These are phyloP conservation scores for Diplodia intermedia DNA, from an alignment of 2,329 filamentous ascomycete species.

Conservation along the genomic window DNA sequence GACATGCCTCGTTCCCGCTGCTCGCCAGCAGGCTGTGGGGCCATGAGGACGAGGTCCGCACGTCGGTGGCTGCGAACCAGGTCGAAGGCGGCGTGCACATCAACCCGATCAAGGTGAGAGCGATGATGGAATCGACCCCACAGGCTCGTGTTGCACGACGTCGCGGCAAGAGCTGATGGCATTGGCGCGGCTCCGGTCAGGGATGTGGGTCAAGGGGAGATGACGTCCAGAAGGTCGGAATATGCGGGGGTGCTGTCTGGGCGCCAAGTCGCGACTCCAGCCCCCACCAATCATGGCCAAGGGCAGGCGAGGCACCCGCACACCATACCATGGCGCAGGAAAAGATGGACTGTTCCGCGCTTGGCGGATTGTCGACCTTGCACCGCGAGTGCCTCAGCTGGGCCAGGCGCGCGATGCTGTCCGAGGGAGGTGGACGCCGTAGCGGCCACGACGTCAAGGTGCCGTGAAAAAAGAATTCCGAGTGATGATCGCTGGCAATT, in stretches of 20 bases:
- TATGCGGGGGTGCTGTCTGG: constrained; percentile 42
- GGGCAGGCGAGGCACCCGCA: constrained; percentile 41
- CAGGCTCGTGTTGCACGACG: constrained; percentile 28
- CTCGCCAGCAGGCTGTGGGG: too few species aligned
- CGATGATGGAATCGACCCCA: constrained; percentile 37
- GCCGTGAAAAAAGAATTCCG: constrained; percentile 23
- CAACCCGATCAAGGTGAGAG: not conserved
- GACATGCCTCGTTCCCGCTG: not conserved
- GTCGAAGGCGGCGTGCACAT: too few species aligned
- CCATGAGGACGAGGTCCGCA: too few species aligned
- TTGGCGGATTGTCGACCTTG: constrained; percentile 41
- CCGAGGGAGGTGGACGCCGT: constrained; percentile 38
- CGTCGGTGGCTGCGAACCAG: too few species aligned
- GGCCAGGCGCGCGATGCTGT: constrained; percentile 38
- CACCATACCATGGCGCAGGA: constrained; percentile 51
- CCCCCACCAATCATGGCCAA: constrained; percentile 43
- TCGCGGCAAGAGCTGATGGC: not conserved
- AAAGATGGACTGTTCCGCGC: constrained; percentile 48
- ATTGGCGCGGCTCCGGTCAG: constrained; percentile 45
- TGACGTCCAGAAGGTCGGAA: constrained; percentile 44
- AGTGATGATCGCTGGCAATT: constrained; percentile 23
- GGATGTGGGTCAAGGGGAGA: constrained; percentile 44
- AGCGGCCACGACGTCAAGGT: constrained; percentile 50
- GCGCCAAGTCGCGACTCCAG: constrained; percentile 43
- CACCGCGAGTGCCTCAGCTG: constrained; percentile 37